Evolutionary conservation across 1,284 basidiomycete species (phyloP), one percentile per base, ranked within the genome.

Genomic region (Leccinum ponderosum): DNA sequence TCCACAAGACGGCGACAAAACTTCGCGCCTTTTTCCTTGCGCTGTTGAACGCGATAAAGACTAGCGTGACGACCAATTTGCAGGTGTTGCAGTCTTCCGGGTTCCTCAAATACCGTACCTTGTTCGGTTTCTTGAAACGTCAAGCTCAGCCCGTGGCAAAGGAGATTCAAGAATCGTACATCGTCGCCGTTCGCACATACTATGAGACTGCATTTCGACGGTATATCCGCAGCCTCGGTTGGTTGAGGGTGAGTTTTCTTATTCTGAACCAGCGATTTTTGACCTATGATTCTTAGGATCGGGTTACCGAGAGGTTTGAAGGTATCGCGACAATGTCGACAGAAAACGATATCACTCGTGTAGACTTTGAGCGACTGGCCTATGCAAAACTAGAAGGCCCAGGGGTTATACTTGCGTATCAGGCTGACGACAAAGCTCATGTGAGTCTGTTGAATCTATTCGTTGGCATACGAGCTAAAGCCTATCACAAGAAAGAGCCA

Each of bases 181-280:
- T 92, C 33, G 85, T 85, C 51, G 87, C 92, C 11, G 91, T 93
- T 4, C 85, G 95, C 20, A 85, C 94, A 17, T 99, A 98, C 74
- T 98, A 95, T 65, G 97, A 99, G 76, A 98, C 97, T 15, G 94
- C 91, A 0, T 96, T 99, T 72, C 80, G 97, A 61, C 81, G 97
- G 54, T 99, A 99, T 73, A 84, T 89, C 29, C 82, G 97, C 33
- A 90, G 89, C 67, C 78, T 98, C 52, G 85, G 87, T 25, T 87
- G 82, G 75, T 83, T 97, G 53, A 91, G 91, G 81, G 89, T 91
- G 55, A 56, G 70, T 61, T 55, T 59, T 9, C 15, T 52, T 51
- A 6, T 57, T n/a, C 3, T 50, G 4, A 3, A 3, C 5, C 3
- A 20, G 37, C 20, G 44, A 31, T 53, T 14, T 8, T 3, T 65